These are phyloP conservation scores for Exsudoporus frostii DNA, from an alignment of 768 basidiomycete genomes.

Conservation along the genomic window DNA sequence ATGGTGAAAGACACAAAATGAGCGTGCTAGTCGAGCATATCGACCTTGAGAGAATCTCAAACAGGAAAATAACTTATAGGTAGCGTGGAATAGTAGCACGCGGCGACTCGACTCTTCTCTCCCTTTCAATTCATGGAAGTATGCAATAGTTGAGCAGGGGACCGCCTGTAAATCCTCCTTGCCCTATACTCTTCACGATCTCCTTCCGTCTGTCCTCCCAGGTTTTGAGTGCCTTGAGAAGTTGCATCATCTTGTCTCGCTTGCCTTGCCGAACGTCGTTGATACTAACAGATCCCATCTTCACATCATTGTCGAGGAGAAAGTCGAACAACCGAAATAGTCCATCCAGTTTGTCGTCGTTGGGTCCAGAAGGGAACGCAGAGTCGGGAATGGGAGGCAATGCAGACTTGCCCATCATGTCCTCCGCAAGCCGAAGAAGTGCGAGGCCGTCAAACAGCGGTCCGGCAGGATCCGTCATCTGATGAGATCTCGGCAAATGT, in stretches of 20 bases:
- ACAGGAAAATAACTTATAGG: background rate
- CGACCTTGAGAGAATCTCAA: slow-evolving; percentile 6
- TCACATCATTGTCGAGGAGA: slow-evolving; percentile 86
- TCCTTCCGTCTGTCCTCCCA: slow-evolving; percentile 78
- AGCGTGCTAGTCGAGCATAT: slow-evolving; percentile 19
- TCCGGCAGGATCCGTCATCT: slow-evolving; percentile 45
- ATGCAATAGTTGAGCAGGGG: background rate
- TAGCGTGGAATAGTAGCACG: background rate
- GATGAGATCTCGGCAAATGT: slow-evolving; percentile 64
- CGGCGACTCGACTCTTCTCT: background rate
- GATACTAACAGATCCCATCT: slow-evolving; percentile 89
- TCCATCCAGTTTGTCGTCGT: slow-evolving; percentile 82
- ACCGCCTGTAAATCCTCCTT: slow-evolving; percentile 24
- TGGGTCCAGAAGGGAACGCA: slow-evolving; percentile 64
- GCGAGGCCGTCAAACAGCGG: slow-evolving; percentile 66
- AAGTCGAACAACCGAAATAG: slow-evolving; percentile 90
- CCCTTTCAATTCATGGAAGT: background rate
- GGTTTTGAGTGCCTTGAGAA: slow-evolving; percentile 69
- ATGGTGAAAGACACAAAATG: slow-evolving; percentile 12
- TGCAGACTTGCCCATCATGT: slow-evolving; percentile 61
- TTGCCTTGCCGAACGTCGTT: slow-evolving; percentile 88
- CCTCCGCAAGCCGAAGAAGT: slow-evolving; percentile 82
- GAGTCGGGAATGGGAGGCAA: slow-evolving; percentile 75
- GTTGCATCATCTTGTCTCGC: slow-evolving; percentile 74
- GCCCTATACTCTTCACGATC: slow-evolving; percentile 52